phyloP scores from a whole-genome alignment of 2,329 filamentous ascomycete species.

The Elsinoe ampelina region DNA sequence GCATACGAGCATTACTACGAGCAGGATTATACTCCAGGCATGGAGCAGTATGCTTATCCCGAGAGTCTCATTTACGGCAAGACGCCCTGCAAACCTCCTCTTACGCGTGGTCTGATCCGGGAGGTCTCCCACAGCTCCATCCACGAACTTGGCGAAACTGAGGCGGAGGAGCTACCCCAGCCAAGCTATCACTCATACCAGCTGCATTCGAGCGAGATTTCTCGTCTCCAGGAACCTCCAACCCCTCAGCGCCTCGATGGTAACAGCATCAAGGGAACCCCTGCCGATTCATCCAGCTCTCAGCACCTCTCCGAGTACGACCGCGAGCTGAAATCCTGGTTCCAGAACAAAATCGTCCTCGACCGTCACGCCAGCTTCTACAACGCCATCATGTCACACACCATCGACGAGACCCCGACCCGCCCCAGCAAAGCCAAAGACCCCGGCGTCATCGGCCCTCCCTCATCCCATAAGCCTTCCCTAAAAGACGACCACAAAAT shows the following conservation, averaged over 20 bases:
- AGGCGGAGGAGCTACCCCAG: background rate
- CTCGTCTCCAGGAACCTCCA: background rate
- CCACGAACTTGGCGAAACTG: slow-evolving; percentile 1
- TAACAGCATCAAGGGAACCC: background rate
- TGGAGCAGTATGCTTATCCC: background rate
- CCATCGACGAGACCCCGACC: background rate
- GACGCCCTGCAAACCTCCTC: background rate
- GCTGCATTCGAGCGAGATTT: background rate
- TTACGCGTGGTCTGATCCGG: background rate
- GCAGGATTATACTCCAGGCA: background rate
- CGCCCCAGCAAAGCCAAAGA: background rate
- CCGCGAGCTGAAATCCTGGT: slow-evolving; percentile 35
- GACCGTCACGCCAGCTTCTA: slow-evolving; percentile 26
- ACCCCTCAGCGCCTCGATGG: background rate
- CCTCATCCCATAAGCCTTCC: background rate
- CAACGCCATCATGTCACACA: slow-evolving; percentile 19
- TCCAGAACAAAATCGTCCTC: slow-evolving; percentile 22
- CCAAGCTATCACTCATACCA: background rate
- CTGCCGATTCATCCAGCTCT: background rate
- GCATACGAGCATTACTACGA: slow-evolving; percentile 1
- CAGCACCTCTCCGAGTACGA: slow-evolving; percentile 16
- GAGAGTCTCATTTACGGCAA: background rate
- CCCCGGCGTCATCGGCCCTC: slow-evolving; percentile 13
- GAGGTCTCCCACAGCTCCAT: background rate
- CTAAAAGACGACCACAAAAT: background rate